phyloP scores from a whole-genome alignment of 176 grass and related monocot species.

The Panicum miliaceum region DNA sequence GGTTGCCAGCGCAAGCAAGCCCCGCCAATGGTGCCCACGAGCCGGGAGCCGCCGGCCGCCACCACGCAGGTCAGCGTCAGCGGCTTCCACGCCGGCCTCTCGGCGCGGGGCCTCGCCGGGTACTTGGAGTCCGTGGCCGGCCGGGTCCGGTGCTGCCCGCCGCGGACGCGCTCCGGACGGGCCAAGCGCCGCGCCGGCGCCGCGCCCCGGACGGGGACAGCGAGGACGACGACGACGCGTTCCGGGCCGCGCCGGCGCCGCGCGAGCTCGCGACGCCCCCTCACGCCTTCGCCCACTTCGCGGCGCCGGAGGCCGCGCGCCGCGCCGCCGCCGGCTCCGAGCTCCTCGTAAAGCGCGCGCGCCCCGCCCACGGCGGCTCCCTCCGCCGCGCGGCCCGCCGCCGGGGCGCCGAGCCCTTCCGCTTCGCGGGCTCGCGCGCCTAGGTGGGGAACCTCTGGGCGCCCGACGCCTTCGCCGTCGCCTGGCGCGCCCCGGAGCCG shows the following conservation, averaged over 20 bases:
- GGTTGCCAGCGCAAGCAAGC: too few species aligned
- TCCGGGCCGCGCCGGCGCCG: background rate
- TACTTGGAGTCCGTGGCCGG: constrained; percentile 68
- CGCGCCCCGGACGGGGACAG: background rate
- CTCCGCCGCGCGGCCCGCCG: constrained; percentile 38
- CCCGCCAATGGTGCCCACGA: background rate
- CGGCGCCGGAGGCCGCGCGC: constrained; percentile 51
- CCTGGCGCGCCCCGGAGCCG: constrained; percentile 54
- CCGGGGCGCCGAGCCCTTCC: constrained; percentile 47
- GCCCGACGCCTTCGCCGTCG: constrained; percentile 49
- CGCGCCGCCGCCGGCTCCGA: constrained; percentile 52
- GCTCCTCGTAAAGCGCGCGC: constrained; percentile 42
- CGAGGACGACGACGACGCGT: background rate
- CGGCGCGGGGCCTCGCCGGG: constrained; percentile 52
- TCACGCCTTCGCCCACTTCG: constrained; percentile 88
- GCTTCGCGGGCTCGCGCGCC: constrained; percentile 53
- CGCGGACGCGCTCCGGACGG: background rate
- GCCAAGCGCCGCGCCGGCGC: background rate
- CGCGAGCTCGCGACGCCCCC: constrained; percentile 39
- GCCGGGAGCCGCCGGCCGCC: background rate
- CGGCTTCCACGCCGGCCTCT: constrained; percentile 51
- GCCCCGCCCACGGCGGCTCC: background rate
- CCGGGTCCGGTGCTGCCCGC: constrained; percentile 72
- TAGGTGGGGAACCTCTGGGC: constrained; percentile 60
- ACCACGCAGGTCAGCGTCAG: constrained; percentile 59